These are phyloP conservation scores for Pyrenula aspistea DNA, from an alignment of 495 filamentous ascomycete genomes.

Conservation along the genomic window DNA sequence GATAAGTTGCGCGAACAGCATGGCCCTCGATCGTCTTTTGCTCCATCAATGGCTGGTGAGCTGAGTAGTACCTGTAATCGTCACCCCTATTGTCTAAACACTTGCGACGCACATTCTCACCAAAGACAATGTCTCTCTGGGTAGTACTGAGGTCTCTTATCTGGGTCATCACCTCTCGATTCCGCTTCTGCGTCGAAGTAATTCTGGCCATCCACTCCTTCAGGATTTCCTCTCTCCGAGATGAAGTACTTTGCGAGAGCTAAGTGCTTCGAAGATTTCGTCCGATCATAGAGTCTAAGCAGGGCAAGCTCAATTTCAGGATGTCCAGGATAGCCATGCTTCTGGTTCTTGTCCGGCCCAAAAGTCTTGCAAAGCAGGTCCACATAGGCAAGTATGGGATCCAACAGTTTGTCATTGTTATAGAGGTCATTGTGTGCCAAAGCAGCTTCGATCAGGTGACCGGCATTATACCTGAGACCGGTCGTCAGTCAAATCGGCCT, in stretches of 20 bases:
- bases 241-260: slow-evolving; percentile 43
- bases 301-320: slow-evolving; percentile 48
- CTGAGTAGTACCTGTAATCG: slow-evolving; percentile 39
- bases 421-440: slow-evolving; percentile 38
- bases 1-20: slow-evolving; percentile 48
- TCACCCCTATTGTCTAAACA: too few species aligned
- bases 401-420: slow-evolving; percentile 34
- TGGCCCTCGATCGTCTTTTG: slow-evolving; percentile 46
- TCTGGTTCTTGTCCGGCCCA: slow-evolving; percentile 34
- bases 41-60: slow-evolving; percentile 39
- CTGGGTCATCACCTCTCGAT: slow-evolving; percentile 34
- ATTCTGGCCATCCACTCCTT: slow-evolving; percentile 29
- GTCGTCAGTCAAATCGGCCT: background rate
- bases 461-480: slow-evolving; percentile 38
- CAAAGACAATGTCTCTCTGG: slow-evolving; percentile 11
- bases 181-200: slow-evolving; percentile 41
- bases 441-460: slow-evolving; percentile 49
- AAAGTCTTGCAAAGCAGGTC: slow-evolving; percentile 36
- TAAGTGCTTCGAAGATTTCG: slow-evolving; percentile 30
- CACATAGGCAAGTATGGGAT: slow-evolving; percentile 41
- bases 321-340: slow-evolving; percentile 47
- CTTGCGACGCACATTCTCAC: too few species aligned
- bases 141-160: slow-evolving; percentile 29
- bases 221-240: slow-evolving; percentile 41
- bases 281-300: slow-evolving; percentile 37